phyloP scores from a whole-genome alignment of 306 rosid genomes.

The Cicer judaicum region DNA sequence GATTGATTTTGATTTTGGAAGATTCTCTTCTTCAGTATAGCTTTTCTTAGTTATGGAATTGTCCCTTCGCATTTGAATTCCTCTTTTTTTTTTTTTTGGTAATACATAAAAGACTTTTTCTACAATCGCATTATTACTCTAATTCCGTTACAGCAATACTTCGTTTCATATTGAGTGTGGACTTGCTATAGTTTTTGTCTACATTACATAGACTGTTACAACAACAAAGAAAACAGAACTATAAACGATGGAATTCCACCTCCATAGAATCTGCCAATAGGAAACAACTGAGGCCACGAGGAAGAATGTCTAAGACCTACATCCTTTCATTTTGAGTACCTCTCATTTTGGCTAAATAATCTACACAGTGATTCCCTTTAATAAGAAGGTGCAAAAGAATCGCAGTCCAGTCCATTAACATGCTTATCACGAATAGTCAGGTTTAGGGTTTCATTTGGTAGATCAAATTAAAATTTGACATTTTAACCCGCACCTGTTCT shows the following conservation, averaged over 20 bases:
- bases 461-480: no score
- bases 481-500: no score
- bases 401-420: neutral
- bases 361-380: neutral
- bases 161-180: neutral
- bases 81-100: neutral
- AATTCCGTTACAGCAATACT: neutral
- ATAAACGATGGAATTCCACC: neutral
- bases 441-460: no score
- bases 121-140: neutral
- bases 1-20: no score
- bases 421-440: neutral
- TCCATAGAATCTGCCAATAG: neutral
- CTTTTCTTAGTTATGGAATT: neutral
- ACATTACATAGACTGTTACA: neutral
- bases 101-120: neutral
- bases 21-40: no score
- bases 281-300: neutral
- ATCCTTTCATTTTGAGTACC: conserved; percentile 3
- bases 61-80: neutral
- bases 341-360: neutral
- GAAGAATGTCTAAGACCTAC: neutral
- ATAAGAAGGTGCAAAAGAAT: neutral
- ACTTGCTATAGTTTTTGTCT: neutral
- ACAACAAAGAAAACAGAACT: neutral